Base-by-base conservation (phyloP, 176 grass and related monocot species). In the Carex kokanica region DNA sequence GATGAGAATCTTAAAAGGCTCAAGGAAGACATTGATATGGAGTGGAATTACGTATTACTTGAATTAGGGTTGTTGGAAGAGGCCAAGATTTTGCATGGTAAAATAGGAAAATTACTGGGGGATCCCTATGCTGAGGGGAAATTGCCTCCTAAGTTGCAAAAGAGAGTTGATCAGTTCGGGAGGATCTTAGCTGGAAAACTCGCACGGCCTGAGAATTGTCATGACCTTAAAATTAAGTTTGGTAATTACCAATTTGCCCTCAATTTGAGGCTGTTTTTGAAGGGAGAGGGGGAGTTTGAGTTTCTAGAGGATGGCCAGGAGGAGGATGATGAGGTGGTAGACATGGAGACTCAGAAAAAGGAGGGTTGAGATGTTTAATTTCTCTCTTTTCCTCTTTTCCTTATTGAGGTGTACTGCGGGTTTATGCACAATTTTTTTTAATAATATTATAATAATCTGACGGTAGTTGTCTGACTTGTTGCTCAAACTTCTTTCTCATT, bases 221-320 rank as follows among this genome's bases (percentile, higher is more conserved):
- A 21, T 13, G 55, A 14, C 15, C 73, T 77, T 51, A 55, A 51
- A 7, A 49, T 6, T 31, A 77, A 77, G 49, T 77, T 77, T 16
- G 9, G 6, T 3, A 12, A 53, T 23, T 77, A 55, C 49, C 73
- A 77, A 14, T 77, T 77, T 77, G 73, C 49, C 1, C 73, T 77
- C 49, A 77, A 77, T 77, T 54, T 77, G 73, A 77, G 49, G 24
- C 17, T 77, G 12, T 77, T 77, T 77, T 77, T 77, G 73, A 54
- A 18, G 73, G 49, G 49, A 17, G 69, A 74, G 41, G 47, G 15
- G 1, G 49, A 77, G 1, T 77, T 23, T 13, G 17, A 49, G 25
- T 16, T 55, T 54, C 49, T 77, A 31, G 73, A 77, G 11, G 73
- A 52, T 29, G 23, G n/a, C 7, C 59, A 23, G 59, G 58, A 20